A percentile compares a stretch with the other conserved stretches of the same genome.
phyloP scores from a whole-genome alignment of 768 basidiomycete species.

The Xerocomellus chrysenteron region DNA sequence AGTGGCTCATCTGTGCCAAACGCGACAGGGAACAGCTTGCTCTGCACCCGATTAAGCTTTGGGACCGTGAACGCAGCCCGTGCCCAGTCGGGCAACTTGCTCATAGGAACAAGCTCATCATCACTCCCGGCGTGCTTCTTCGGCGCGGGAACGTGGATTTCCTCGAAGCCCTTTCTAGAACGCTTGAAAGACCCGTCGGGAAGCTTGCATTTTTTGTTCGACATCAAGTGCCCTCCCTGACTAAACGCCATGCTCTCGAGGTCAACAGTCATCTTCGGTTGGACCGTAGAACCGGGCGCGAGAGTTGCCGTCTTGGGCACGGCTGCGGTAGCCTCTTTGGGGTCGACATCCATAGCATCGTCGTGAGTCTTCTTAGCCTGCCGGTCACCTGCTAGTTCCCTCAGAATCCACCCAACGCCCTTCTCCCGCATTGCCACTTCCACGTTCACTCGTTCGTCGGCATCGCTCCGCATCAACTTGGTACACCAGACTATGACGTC shows the following conservation, averaged over 20 bases:
- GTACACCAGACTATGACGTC: slow-evolving; percentile 99
- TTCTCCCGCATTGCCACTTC: slow-evolving; percentile 99
- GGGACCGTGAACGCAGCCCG: slow-evolving; percentile 81
- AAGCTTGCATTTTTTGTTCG: slow-evolving; percentile 97
- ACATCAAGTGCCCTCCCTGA: slow-evolving; percentile 96
- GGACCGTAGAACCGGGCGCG: slow-evolving; percentile 81
- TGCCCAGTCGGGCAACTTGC: slow-evolving; percentile 82
- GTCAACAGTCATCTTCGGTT: slow-evolving; percentile 84
- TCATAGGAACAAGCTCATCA: slow-evolving; percentile 69
- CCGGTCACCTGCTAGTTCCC: slow-evolving; percentile 82
- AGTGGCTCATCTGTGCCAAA: slow-evolving; percentile 95
- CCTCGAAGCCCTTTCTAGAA: slow-evolving; percentile 94
- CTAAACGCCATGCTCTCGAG: slow-evolving; percentile 94
- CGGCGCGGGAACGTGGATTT: slow-evolving; percentile 94
- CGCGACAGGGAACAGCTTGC: slow-evolving; percentile 88
- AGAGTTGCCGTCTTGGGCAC: slow-evolving; percentile 85
- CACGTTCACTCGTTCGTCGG: slow-evolving; percentile 86
- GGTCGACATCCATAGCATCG: slow-evolving; percentile 82
- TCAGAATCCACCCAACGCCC: slow-evolving; percentile 92
- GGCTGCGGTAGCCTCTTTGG: slow-evolving; percentile 40
- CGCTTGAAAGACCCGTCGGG: slow-evolving; percentile 98
- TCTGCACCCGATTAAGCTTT: slow-evolving; percentile 87
- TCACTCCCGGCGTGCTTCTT: slow-evolving; percentile 67
- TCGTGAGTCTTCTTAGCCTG: slow-evolving; percentile 49
- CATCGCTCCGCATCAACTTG: slow-evolving; percentile 85